Percentiles rank a stretch among this genome's conserved stretches.
phyloP scores from a whole-genome alignment of 805 yeast genomes.

The Hanseniaspora occidentalis region DNA sequence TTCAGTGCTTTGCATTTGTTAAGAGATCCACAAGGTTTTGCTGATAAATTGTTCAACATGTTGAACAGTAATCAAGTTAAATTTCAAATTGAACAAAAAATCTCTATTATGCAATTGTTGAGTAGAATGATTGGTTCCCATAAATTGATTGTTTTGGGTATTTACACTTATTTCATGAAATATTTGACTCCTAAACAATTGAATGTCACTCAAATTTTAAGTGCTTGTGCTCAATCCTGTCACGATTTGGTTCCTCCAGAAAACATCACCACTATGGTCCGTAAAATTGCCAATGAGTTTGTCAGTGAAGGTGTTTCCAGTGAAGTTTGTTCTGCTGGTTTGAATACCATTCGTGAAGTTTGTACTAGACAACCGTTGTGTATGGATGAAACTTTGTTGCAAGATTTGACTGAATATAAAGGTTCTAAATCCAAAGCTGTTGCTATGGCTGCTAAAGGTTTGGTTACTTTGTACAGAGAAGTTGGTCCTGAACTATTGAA shows the following conservation, averaged over 20 bases:
- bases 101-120: conserved; percentile 73
- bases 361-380: conserved; percentile 90
- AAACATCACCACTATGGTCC: conserved; percentile 59
- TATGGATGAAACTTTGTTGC: conserved; percentile 75
- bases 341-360: conserved; percentile 89
- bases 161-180: conserved; percentile 79
- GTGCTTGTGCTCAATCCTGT: conserved; percentile 92
- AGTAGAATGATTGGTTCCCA: conserved; percentile 91
- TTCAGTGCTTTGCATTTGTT: conserved; percentile 90
- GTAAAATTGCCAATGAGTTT: conserved; percentile 93
- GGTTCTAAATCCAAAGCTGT: conserved; percentile 93
- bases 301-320: conserved; percentile 97
- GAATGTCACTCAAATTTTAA: conserved; percentile 92
- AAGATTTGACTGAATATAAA: conserved; percentile 80
- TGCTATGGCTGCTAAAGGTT: conserved; percentile 83
- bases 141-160: conserved; percentile 78
- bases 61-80: conserved; percentile 50
- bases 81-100: conserved; percentile 78
- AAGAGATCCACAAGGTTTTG: conserved; percentile 96
- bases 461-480: conserved; percentile 79
- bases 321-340: conserved; percentile 96
- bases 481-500: conserved; percentile 93
- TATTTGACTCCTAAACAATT: conserved; percentile 89
- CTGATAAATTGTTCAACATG: conserved; percentile 55
- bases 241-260: conserved; percentile 98